phyloP scores from a whole-genome alignment of 2,329 filamentous ascomycete genomes.

The Fusarium sublunatum region DNA sequence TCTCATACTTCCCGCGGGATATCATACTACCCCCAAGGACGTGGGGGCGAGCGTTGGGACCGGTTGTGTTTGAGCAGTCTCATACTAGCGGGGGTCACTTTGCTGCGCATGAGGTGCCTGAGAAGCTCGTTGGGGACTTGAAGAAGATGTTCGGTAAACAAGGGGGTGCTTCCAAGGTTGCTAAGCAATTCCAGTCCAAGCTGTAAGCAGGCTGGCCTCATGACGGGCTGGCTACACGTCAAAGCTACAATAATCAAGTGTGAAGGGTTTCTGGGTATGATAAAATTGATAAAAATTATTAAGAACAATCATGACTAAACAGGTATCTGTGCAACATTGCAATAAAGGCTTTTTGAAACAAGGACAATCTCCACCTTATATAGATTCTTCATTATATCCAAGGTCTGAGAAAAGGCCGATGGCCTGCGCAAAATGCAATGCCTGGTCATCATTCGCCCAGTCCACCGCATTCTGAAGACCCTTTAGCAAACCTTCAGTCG shows the following conservation, averaged over 20 bases:
- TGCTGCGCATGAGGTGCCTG: constrained; percentile 68
- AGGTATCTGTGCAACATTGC: too few species aligned
- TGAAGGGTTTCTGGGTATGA: neutral
- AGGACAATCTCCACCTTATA: neutral
- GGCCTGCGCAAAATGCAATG: constrained; percentile 21
- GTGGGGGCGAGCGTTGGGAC: constrained; percentile 69
- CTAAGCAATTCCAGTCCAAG: constrained; percentile 32
- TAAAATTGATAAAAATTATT: neutral
- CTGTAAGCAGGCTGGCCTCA: neutral
- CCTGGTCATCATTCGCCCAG: constrained; percentile 32
- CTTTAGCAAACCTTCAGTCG: constrained; percentile 8
- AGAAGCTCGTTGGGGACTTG: constrained; percentile 64
- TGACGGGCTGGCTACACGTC: neutral
- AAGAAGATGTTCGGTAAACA: constrained; percentile 67
- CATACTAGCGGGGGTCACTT: constrained; percentile 69
- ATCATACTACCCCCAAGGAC: constrained; percentile 63
- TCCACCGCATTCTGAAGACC: constrained; percentile 5
- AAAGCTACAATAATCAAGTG: neutral
- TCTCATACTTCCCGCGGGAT: constrained; percentile 69
- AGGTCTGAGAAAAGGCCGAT: constrained; percentile 13
- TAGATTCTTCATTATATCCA: neutral
- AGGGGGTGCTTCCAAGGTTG: constrained; percentile 57
- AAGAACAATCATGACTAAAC: neutral
- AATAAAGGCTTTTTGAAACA: neutral
- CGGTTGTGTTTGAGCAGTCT: constrained; percentile 66